Percentiles rank a stretch among this genome's conserved stretches.
Conservation (phyloP, 2,329 filamentous ascomycete species). For the Trichoderma hamatum region DNA sequence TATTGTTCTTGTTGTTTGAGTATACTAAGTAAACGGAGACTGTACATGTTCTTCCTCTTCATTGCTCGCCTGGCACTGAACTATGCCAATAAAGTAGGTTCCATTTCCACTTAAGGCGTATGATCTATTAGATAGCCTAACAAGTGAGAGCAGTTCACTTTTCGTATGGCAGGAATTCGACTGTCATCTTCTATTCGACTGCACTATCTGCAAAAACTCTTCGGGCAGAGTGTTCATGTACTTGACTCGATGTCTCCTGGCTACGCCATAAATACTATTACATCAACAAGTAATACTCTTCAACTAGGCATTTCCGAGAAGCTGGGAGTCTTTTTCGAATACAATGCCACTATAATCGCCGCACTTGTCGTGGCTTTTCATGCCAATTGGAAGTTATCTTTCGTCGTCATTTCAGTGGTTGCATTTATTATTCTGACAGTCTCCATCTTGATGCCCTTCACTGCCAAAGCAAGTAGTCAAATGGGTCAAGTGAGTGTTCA, state of each 20-base stretch:
- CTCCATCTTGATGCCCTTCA: conserved; percentile 55
- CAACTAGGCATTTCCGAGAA: conserved; percentile 68
- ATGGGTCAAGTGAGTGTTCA: not conserved
- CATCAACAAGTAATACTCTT: conserved; percentile 64
- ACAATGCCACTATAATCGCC: conserved; percentile 53
- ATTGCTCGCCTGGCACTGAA: not conserved
- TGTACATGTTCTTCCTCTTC: not conserved
- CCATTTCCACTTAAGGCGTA: not conserved
- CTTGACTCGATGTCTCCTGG: conserved; percentile 68
- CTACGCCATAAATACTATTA: conserved; percentile 64
- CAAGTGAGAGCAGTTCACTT: conserved; percentile 54
- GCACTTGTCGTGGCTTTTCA: conserved; percentile 59
- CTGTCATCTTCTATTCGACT: conserved; percentile 65
- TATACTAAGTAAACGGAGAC: not conserved
- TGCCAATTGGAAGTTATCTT: conserved; percentile 61
- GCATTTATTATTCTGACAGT: conserved; percentile 59
- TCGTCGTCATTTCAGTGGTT: conserved; percentile 60
- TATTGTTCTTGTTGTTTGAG: not conserved
- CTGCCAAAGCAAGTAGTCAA: conserved; percentile 49
- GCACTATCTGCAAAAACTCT: conserved; percentile 65
- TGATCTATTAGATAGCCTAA: not conserved
- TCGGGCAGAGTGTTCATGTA: conserved; percentile 67
- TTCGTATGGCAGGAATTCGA: conserved; percentile 63
- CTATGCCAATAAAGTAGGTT: not conserved
- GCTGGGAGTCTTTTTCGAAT: conserved; percentile 61